A percentile compares a stretch with the other conserved stretches of the same genome.
Conservation (phyloP, 805 yeast species). For the Middelhovenomyces tepae region DNA sequence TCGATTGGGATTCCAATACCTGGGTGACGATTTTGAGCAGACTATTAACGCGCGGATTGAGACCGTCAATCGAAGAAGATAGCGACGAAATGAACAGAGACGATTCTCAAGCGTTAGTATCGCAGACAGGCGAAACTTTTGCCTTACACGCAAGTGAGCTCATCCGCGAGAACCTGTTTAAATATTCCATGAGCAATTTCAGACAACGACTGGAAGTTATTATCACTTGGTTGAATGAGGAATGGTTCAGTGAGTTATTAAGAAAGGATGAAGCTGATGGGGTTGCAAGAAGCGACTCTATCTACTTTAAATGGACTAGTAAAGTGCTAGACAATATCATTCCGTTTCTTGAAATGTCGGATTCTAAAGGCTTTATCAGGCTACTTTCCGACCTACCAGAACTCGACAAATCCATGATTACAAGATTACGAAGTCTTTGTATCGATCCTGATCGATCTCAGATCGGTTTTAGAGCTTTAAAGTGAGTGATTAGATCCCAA, state of each 20-base stretch:
- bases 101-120: conserved; percentile 5
- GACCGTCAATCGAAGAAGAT: conserved; percentile 5
- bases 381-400: conserved; percentile 81
- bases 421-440: conserved; percentile 62
- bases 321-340: conserved; percentile 68
- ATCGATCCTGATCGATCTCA: conserved; percentile 75
- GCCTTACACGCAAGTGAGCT: conserved; percentile 30
- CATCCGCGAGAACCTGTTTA: conserved; percentile 62
- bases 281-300: conserved; percentile 18
- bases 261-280: conserved; percentile 20
- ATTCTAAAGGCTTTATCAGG: conserved; percentile 72
- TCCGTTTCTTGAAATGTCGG: conserved; percentile 75
- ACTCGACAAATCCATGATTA: conserved; percentile 52
- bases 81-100: neutral
- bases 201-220: conserved; percentile 63
- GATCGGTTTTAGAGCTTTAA: conserved; percentile 75
- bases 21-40: conserved; percentile 73
- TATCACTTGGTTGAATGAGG: conserved; percentile 92
- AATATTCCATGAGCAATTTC: conserved; percentile 65
- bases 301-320: conserved; percentile 60
- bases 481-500: conserved; percentile 20
- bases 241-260: conserved; percentile 67
- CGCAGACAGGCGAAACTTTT: conserved; percentile 17
- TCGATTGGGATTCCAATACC: conserved; percentile 57
- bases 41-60: conserved; percentile 68